Evolutionary conservation across 2,329 filamentous ascomycete species (phyloP), one percentile per base, ranked within the genome.

Genomic region (Botryotinia calthae): DNA sequence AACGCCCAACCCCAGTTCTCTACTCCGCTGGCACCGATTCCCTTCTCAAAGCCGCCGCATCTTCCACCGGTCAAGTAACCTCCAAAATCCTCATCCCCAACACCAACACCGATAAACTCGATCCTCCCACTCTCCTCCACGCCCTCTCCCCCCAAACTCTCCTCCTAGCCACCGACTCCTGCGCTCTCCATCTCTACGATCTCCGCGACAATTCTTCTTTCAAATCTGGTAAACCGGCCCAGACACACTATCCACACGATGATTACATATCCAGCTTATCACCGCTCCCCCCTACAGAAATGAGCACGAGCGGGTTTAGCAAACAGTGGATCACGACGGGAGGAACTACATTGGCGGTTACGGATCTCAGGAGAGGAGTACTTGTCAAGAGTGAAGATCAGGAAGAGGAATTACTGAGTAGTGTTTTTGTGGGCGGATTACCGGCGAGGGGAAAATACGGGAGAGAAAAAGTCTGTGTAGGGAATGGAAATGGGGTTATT

Each of bases 271-370:
- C 95, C 46, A 95, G 93, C 67, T 86, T 99, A 62, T 92, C 93
- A 0, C 90, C 95, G 1, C 87, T 99, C 0, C 94, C 95, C 0
- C 88, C 95, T 0, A 91, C 92, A 2, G 87, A 90, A 44, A 89
- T 92, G 72, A 96, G 92, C 81, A 97, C 94, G 0, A 95, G 92
- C 28, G 95, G 95, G 8, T 95, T 93, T 81, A 90, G 93, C 78
- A 97, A 97, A 83, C 95, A 98, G 83, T 99, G 94, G 92, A 88
- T 98, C 70, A 96, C 92, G 54, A 98, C 95, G 0, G 96, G 96
- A 48, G 95, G 94, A 62, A 95, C 93, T 2, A 98, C 95, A 0
- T 84, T 99, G 31, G 93, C 94, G 1, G 91, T 98, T 54, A 97
- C 94, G 0, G 96, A 99, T 81, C 85, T 98, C 62, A 89, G 95